Percentiles rank a stretch among this genome's conserved stretches.
These are phyloP conservation scores for Trichoderma asperelloides DNA, from an alignment of 495 filamentous ascomycete genomes.

Conservation along the genomic window DNA sequence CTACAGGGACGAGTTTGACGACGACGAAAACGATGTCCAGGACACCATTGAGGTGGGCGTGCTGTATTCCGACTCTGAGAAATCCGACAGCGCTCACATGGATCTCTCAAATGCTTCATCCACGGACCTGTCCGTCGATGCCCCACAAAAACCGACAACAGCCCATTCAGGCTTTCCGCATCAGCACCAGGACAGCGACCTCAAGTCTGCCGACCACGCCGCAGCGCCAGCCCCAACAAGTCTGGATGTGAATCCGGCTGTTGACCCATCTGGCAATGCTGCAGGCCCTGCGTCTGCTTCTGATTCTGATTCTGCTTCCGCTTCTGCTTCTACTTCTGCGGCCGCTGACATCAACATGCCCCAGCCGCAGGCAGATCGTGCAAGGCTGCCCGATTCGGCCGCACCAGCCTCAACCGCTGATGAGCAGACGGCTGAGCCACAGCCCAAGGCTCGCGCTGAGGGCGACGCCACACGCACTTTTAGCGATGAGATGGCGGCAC, in stretches of 20 bases:
- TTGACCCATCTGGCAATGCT: neutral
- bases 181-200: neutral
- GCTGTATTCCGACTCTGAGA: conserved; percentile 20
- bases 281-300: neutral
- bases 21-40: conserved; percentile 35
- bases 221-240: conserved; percentile 9
- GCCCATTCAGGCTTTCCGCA: neutral
- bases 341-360: neutral
- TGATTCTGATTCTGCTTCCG: neutral
- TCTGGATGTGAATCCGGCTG: neutral
- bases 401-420: neutral
- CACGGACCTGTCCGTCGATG: conserved; percentile 10
- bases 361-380: neutral
- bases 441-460: neutral
- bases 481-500: neutral
- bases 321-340: neutral
- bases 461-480: neutral
- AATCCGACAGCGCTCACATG: conserved; percentile 12
- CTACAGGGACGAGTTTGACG: conserved; percentile 23
- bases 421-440: neutral
- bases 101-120: neutral
- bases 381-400: neutral
- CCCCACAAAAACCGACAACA: conserved; percentile 17
- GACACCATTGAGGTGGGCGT: conserved; percentile 42
- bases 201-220: neutral